These are phyloP conservation scores for Penicillium diatomitis DNA, from an alignment of 495 filamentous ascomycete genomes.

Conservation along the genomic window DNA sequence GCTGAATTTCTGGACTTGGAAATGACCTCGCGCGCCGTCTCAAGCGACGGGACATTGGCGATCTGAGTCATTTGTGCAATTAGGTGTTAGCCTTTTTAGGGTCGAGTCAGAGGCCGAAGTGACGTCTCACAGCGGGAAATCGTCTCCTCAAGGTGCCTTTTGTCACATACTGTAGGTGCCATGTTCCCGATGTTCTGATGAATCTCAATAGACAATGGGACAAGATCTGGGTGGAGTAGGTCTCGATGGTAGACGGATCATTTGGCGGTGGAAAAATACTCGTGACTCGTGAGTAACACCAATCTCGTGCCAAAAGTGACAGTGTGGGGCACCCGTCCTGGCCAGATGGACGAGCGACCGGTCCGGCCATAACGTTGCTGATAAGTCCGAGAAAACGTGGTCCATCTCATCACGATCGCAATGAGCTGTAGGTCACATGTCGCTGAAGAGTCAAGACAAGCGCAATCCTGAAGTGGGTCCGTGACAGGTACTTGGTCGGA, in stretches of 20 bases:
- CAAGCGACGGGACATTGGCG: conserved; percentile 31
- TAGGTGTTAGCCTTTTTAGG: too few relatives aligned
- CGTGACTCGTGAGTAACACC: background rate
- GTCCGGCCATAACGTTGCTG: background rate
- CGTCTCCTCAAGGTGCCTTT: too few relatives aligned
- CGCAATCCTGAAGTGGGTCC: too few relatives aligned
- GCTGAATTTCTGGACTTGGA: conserved; percentile 35
- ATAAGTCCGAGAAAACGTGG: background rate
- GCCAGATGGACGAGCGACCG: too few relatives aligned
- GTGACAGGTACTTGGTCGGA: too few relatives aligned
- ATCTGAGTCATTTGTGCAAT: conserved; percentile 22
- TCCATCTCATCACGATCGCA: too few relatives aligned
- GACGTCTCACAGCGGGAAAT: too few relatives aligned
- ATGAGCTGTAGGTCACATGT: too few relatives aligned
- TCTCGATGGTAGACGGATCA: conserved; percentile 9
- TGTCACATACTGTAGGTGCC: conserved; percentile 28
- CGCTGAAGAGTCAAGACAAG: too few relatives aligned
- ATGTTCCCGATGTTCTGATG: conserved; percentile 6
- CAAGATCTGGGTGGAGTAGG: background rate
- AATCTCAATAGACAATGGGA: too few relatives aligned
- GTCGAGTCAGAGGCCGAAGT: too few relatives aligned
- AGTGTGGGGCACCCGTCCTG: conserved; percentile 7
- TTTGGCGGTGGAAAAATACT: conserved; percentile 20
- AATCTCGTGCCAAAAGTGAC: too few relatives aligned
- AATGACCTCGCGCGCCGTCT: conserved; percentile 43